Base-by-base conservation (phyloP, 1,139 yeast genomes). In the Blastobotrys ciferrii region DNA sequence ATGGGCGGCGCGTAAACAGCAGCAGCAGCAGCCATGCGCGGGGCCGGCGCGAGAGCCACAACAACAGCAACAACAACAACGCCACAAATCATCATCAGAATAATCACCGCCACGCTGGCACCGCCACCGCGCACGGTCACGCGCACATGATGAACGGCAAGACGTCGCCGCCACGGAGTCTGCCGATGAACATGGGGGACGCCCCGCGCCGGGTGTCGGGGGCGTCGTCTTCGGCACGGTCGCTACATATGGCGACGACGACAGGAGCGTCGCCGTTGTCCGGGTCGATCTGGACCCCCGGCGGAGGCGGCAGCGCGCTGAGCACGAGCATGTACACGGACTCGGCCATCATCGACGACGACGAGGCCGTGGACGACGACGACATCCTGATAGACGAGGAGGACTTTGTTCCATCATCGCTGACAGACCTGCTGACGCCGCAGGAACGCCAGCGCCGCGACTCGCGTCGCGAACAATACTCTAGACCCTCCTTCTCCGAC, bases 1-100 rank as follows among this genome's bases (percentile, higher is more conserved):
- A 89, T 62, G 97, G 96, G 0, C 79, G 89, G n/a, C 71, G 87
- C 42, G 84, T 86, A 20, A 86, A 84, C 58, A 76, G 80, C 9
- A 80, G 75, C 51, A 69, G 33, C 14, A 31, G 30, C 30, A 11
- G 30, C 30, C 6, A 25, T 6, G 6, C 30, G 9, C 6, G 30
- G 30, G 30, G 11, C 30, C 30, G 30, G 51, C 43, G n/a, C 17
- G 32, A n/a, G 36, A 47, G 37, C 31, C 31, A 32, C 30, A n/a
- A 45, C 45, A 45, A 42, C 32, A 32, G 13, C 33, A 17, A 28
- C 45, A 31, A 41, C 20, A 35, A 25, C 43, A 33, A 31, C 48
- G 38, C 36, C 42, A 20, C 37, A n/a, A n/a, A n/a, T n/a, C n/a
- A n/a, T n/a, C 19, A 43, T 32, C 30, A n/a, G n/a, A 19, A 32